Evolutionary conservation across 2,329 filamentous ascomycete species (phyloP), one percentile per base, ranked within the genome.

Genomic region (Bipolaris zeicola): DNA sequence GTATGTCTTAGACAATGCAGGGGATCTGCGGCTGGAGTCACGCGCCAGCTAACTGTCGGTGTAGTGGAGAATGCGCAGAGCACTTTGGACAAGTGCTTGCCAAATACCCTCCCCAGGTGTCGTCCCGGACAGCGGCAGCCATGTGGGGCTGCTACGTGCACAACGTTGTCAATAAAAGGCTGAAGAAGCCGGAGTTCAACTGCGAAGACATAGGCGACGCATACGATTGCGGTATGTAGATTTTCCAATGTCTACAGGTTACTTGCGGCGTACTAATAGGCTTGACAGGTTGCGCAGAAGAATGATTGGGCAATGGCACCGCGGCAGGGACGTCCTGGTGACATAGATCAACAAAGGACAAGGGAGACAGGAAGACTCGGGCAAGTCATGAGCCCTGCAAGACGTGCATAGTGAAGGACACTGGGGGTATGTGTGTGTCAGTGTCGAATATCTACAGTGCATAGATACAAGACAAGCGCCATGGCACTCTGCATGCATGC

Each of bases 131-230:
- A 51, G 81, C 82, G 1, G 86, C 86, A n/a, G 85, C 86, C 3
- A 85, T 81, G 26, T 89, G 86, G 86, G 86, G 82, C 7, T 89
- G 86, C 70, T 85, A 86, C 67, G 83, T 88, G 38, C 86, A 89
- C 67, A 89, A 89, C 61, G 80, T 87, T 66, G 86, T 89, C 59
- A 89, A 89, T 68, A 80, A 83, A 68, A 82, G 84, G 66, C 75
- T 89, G 57, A 73, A 81, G 31, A 89, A 89, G 71, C 79, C 82
- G 5, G 71, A 83, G 20, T 89, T 88, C 67, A 85, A 88, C 70
- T 89, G 86, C 72, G 81, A 80, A 39, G 83, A 87, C 36, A 85
- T 89, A 55, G 86, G 85, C 2, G 85, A 87, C 55, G 87, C 87
- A 61, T 89, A 89, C 69, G 85, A 89, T 67, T 89, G 86, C 65